These are phyloP conservation scores for Lactifluus piperatus DNA, from an alignment of 768 basidiomycete genomes.

Conservation along the genomic window DNA sequence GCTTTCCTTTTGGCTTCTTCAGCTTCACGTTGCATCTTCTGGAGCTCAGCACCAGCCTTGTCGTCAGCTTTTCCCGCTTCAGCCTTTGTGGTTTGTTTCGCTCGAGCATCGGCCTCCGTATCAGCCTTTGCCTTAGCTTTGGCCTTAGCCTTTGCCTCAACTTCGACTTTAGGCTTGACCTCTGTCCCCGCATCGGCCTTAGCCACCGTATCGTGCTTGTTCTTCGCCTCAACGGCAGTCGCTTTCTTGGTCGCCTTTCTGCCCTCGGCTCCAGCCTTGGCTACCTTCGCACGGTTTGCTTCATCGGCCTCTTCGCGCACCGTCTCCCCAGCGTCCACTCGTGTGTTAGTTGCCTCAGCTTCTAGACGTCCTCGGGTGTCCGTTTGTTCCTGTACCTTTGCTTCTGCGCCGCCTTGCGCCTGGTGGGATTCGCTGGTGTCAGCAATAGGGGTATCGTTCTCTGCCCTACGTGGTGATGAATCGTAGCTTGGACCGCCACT, in stretches of 20 bases:
- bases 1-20: too few species aligned
- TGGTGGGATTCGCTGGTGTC: not conserved
- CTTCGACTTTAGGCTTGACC: not conserved
- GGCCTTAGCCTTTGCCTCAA: not conserved
- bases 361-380: not conserved
- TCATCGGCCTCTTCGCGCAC: not conserved
- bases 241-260: not conserved
- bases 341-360: not conserved
- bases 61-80: too few species aligned
- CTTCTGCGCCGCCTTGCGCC: not conserved
- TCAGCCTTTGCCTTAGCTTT: not conserved
- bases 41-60: too few species aligned
- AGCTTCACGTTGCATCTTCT: too few species aligned
- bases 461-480: constrained; percentile 5
- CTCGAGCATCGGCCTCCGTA: not conserved
- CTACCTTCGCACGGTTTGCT: not conserved
- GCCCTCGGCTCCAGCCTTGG: not conserved
- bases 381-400: not conserved
- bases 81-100: not conserved
- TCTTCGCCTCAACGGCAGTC: not conserved
- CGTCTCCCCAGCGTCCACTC: not conserved
- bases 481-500: constrained; percentile 8
- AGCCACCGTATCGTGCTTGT: not conserved
- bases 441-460: constrained; percentile 1
- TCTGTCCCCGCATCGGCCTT: not conserved